Percentiles rank a stretch among this genome's conserved stretches.
Evolutionary conservation across 2,329 filamentous ascomycete genomes (phyloP).

Genomic region (Paecilomyces sp.): DNA sequence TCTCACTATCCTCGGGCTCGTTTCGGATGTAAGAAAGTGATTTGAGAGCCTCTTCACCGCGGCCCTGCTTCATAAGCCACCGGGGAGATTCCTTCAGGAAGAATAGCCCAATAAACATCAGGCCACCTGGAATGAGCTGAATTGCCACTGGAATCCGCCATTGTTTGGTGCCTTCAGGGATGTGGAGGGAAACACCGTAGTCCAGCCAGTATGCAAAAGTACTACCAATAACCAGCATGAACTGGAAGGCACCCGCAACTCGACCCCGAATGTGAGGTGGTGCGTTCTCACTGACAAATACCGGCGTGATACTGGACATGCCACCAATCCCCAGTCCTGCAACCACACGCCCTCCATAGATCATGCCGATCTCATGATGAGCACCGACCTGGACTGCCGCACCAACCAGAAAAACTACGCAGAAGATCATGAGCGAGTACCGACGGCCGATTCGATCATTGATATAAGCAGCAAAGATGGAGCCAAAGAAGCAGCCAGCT

Average conservation of each 20-base stretch:
- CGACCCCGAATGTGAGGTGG: slow-evolving; percentile 25
- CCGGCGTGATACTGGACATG: slow-evolving; percentile 32
- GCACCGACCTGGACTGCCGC: slow-evolving; percentile 27
- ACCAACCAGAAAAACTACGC: slow-evolving; percentile 25
- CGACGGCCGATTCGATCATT: slow-evolving; percentile 30
- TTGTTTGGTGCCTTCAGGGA: slow-evolving; percentile 40
- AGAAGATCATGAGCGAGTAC: slow-evolving; percentile 28
- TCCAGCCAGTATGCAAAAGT: slow-evolving; percentile 48
- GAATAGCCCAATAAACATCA: slow-evolving; percentile 44
- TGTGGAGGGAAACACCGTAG: slow-evolving; percentile 42
- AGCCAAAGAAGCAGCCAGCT: slow-evolving; percentile 32
- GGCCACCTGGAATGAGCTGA: slow-evolving; percentile 45
- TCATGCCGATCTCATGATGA: slow-evolving; percentile 22
- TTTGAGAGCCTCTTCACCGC: slow-evolving; percentile 35
- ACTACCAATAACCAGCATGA: slow-evolving; percentile 34
- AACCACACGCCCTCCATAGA: slow-evolving; percentile 31
- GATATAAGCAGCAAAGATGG: slow-evolving; percentile 27
- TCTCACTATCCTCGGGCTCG: slow-evolving; percentile 17
- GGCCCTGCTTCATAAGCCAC: slow-evolving; percentile 49
- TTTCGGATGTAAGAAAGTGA: slow-evolving; percentile 31
- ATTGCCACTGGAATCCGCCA: slow-evolving; percentile 48
- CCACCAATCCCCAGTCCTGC: slow-evolving; percentile 31
- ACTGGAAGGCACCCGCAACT: slow-evolving; percentile 30
- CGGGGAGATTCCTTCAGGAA: slow-evolving; percentile 48
- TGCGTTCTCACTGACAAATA: slow-evolving; percentile 29